Conservation (phyloP, 164 flowering plant species). For the Aristolochia californica region DNA sequence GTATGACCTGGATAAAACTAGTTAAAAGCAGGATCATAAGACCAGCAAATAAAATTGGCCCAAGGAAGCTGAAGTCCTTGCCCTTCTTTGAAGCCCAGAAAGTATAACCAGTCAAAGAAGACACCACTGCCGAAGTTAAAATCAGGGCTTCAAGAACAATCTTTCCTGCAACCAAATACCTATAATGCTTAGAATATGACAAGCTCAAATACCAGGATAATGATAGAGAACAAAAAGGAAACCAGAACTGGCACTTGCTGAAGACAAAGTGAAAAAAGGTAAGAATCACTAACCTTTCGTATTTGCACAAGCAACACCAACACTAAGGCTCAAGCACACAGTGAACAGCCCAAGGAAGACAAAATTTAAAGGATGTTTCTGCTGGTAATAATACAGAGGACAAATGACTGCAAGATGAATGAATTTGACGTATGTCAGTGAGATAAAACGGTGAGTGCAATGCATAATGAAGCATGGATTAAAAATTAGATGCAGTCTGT, state of each 20-base stretch:
- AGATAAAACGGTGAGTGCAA: neutral
- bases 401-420: slow-evolving; percentile 53
- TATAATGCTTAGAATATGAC: too few species aligned
- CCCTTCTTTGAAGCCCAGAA: slow-evolving; percentile 99
- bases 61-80: slow-evolving; percentile 90
- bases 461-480: too few species aligned
- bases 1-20: slow-evolving; percentile 69
- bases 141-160: slow-evolving; percentile 89
- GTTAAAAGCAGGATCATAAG: slow-evolving; percentile 60
- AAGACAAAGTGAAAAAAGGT: neutral
- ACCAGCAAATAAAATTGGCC: slow-evolving; percentile 79
- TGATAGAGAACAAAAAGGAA: neutral
- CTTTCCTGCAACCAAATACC: slow-evolving; percentile 40
- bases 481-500: too few species aligned
- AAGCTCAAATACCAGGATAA: neutral
- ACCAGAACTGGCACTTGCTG: neutral
- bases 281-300: slow-evolving; percentile 56
- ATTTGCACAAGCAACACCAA: slow-evolving; percentile 84
- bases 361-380: slow-evolving; percentile 86
- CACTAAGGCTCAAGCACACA: slow-evolving; percentile 57
- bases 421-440: slow-evolving; percentile 2
- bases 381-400: slow-evolving; percentile 82
- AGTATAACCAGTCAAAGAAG: slow-evolving; percentile 74
- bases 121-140: slow-evolving; percentile 80
- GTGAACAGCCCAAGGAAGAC: slow-evolving; percentile 89